phyloP scores from a whole-genome alignment of 805 yeast species.

The Wickerhamiella vanderwaltii region DNA sequence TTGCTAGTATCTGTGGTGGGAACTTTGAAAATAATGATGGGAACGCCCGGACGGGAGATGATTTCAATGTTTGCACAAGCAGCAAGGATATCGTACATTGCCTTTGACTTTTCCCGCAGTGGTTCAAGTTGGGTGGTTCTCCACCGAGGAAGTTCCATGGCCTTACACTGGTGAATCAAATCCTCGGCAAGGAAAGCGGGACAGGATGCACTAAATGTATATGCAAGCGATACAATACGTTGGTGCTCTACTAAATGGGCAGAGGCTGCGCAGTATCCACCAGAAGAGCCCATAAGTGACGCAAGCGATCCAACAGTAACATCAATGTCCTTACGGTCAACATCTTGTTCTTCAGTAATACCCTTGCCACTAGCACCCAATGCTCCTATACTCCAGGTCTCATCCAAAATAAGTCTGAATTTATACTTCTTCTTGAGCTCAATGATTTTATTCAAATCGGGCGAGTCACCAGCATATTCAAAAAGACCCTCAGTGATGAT shows the following conservation, averaged over 20 bases:
- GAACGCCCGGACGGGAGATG: conserved; percentile 47
- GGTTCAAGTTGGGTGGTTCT: conserved; percentile 22
- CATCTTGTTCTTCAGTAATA: conserved; percentile 54
- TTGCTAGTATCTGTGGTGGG: conserved; percentile 23
- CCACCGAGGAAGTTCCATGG: conserved; percentile 25
- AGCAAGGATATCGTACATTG: conserved; percentile 14
- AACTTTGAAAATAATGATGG: conserved; percentile 57
- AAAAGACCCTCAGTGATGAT: conserved; percentile 86
- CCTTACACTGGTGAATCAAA: conserved; percentile 20
- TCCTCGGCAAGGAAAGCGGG: conserved; percentile 73
- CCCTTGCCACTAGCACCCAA: conserved; percentile 82
- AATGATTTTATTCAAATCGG: conserved; percentile 53
- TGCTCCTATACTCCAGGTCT: conserved; percentile 74
- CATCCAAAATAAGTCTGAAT: conserved; percentile 79
- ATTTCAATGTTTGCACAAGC: conserved; percentile 34
- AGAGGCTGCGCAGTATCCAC: conserved; percentile 89
- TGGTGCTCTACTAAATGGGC: conserved; percentile 80
- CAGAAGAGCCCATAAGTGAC: conserved; percentile 66
- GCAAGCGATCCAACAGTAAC: conserved; percentile 84
- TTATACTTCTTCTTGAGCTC: conserved; percentile 71
- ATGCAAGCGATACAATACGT: conserved; percentile 78
- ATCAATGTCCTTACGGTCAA: conserved; percentile 62
- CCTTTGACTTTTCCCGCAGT: conserved; percentile 18
- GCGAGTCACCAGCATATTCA: conserved; percentile 68
- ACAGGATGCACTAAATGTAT: conserved; percentile 85